Conservation (phyloP, 768 basidiomycete genomes). For the Mycena metata region DNA sequence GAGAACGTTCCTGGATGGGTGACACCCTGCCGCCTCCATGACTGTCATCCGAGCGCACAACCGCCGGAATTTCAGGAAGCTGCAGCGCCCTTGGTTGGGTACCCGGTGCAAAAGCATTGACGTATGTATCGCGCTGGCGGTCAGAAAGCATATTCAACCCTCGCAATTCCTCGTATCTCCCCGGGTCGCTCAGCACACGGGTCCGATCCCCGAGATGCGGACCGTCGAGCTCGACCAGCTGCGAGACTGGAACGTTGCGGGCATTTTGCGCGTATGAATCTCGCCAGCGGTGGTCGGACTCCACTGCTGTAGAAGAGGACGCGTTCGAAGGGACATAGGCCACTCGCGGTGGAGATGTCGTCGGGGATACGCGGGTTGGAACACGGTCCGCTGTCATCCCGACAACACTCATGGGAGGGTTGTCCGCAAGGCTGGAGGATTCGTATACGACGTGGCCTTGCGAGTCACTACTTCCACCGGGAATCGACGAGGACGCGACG, state of each 20-base stretch:
- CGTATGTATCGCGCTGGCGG: slow-evolving; percentile 27
- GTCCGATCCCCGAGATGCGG: slow-evolving; percentile 8
- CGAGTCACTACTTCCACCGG: background rate
- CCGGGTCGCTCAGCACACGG: slow-evolving; percentile 23
- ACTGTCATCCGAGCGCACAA: slow-evolving; percentile 33
- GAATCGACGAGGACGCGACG: slow-evolving; percentile 23
- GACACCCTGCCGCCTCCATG: slow-evolving; percentile 8
- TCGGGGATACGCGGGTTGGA: background rate
- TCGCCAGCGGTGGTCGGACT: slow-evolving; percentile 8
- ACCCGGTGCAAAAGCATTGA: slow-evolving; percentile 28
- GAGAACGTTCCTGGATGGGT: slow-evolving; percentile 9
- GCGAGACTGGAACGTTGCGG: slow-evolving; percentile 31
- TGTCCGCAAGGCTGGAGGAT: slow-evolving; percentile 32
- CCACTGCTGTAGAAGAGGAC: slow-evolving; percentile 32
- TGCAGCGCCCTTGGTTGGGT: slow-evolving; percentile 1
- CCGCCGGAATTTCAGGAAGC: slow-evolving; percentile 22
- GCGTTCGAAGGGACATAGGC: slow-evolving; percentile 27
- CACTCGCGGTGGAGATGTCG: slow-evolving; percentile 4
- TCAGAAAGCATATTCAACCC: slow-evolving; percentile 32
- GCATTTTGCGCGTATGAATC: slow-evolving; percentile 18
- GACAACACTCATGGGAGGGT: background rate
- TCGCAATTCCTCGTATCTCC: slow-evolving; percentile 34
- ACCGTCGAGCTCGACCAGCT: slow-evolving; percentile 32
- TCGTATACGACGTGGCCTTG: slow-evolving; percentile 28
- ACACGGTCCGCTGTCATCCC: background rate